Evolutionary conservation across 2,329 filamentous ascomycete species (phyloP), one percentile per base, ranked within the genome.

Genomic region (Hypoxylon sp.): DNA sequence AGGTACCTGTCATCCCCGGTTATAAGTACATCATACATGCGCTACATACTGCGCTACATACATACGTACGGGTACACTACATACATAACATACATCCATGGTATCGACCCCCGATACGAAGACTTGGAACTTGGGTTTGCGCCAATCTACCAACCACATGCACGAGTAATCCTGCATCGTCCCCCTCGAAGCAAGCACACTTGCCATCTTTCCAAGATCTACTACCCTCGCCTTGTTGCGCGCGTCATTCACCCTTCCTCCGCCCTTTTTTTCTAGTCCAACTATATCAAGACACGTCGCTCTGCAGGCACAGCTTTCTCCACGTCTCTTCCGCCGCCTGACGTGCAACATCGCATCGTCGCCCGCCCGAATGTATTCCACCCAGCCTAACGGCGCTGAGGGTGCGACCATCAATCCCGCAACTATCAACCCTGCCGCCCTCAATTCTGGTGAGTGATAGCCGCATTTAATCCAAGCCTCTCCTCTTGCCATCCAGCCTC

Each of bases 381-480:
- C 86, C 81, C 86, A 88, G 81, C 87, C 90, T 81, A 91, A 91
- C 85, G 89, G 89, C 82, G 91, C 92, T 87, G 91, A 93, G 80
- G 91, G 91, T 85, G 92, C 92, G 80, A 97, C 94, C 79, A 96
- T 97, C 86, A 93, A 97, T 86, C 94, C 94, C 80, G 93, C 93
- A 78, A 92, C 92, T 72, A 87, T 97, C 84, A 94, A 92, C 84
- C 91, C 90, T 80, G 77, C 77, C 63, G 77, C 77, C 57, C 76
- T 79, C 71, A 79, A 79, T 69, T 84, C 90, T 85, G 89, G 92
- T 95, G 90, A 81, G 84, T 86, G n/a, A 17, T 31, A 39, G 39
- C 50, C 58, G 57, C 59, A 59, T 71, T 66, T 70, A 59, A 61
- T 68, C 54, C 68, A 73, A 65, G 37, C 60, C 65, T 63, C 47